These are phyloP conservation scores for Fusarium protoensiforme DNA, from an alignment of 2,329 filamentous ascomycete genomes.

Conservation along the genomic window DNA sequence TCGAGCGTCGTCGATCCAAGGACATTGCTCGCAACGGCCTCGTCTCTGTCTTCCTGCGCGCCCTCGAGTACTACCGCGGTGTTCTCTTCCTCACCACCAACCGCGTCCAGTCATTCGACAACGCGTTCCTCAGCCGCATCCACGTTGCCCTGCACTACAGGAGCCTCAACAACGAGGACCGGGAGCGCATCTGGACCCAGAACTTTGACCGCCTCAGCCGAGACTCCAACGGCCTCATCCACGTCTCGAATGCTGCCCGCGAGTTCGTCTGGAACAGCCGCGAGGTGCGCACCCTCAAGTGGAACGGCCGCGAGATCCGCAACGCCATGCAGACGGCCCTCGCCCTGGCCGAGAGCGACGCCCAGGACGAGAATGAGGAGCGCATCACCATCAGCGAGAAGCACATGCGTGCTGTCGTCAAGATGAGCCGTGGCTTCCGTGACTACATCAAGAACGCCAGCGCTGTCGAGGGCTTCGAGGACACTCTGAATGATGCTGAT, in stretches of 20 bases:
- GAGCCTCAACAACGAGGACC: constrained; percentile 53
- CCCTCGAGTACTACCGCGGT: constrained; percentile 63
- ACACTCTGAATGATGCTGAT: constrained; percentile 19
- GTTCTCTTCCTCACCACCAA: constrained; percentile 64
- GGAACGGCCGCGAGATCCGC: constrained; percentile 57
- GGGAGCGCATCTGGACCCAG: constrained; percentile 57
- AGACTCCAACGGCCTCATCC: constrained; percentile 52
- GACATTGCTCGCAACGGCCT: constrained; percentile 60
- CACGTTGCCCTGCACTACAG: constrained; percentile 61
- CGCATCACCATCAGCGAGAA: constrained; percentile 46
- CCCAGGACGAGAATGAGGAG: constrained; percentile 49
- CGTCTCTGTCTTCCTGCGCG: constrained; percentile 61
- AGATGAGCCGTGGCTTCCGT: constrained; percentile 50
- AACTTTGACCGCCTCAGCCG: constrained; percentile 58
- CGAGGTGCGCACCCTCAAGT: constrained; percentile 52
- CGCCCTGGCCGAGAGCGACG: constrained; percentile 56
- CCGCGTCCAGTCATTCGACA: constrained; percentile 59
- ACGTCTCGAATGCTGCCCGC: constrained; percentile 51
- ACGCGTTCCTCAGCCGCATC: constrained; percentile 61
- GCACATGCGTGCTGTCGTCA: constrained; percentile 49
- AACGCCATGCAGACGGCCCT: constrained; percentile 59
- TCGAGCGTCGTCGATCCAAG: constrained; percentile 59
- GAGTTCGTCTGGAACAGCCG: constrained; percentile 52
- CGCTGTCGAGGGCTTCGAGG: constrained; percentile 35
- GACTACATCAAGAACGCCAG: constrained; percentile 43